These are phyloP conservation scores for Phytophthora lateralis DNA, from an alignment of 352 stramenopile genomes.

Conservation along the genomic window DNA sequence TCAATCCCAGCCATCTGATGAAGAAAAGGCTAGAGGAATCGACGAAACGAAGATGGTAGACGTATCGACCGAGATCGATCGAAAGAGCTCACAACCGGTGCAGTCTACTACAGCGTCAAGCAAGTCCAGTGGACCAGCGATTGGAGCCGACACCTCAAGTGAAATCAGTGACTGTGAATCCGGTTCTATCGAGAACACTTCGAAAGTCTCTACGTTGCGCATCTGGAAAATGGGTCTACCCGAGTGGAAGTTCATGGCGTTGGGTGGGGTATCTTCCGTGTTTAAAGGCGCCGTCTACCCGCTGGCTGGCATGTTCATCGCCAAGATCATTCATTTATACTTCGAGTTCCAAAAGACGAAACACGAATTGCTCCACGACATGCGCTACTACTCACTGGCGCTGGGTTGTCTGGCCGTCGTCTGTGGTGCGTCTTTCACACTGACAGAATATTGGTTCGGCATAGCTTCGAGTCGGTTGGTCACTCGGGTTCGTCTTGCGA, in stretches of 20 bases:
- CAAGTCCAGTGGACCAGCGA: constrained; percentile 13
- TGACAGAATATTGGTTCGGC: constrained; percentile 60
- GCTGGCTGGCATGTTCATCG: constrained; percentile 53
- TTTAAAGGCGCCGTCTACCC: constrained; percentile 57
- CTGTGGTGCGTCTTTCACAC: constrained; percentile 42
- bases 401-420: constrained; percentile 37
- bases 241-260: constrained; percentile 52
- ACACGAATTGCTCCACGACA: constrained; percentile 44
- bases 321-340: constrained; percentile 60
- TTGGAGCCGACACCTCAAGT: neutral
- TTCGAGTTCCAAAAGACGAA: constrained; percentile 46
- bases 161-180: constrained; percentile 5
- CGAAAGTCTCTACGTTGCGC: constrained; percentile 23
- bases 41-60: too few species aligned
- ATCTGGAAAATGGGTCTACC: constrained; percentile 55
- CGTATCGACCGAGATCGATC: neutral
- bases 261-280: constrained; percentile 44
- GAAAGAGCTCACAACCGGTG: neutral
- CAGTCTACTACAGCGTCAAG: neutral
- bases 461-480: constrained; percentile 56
- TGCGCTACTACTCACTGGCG: constrained; percentile 36
- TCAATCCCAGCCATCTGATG: constrained; percentile 17
- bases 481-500: constrained; percentile 42
- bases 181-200: neutral
- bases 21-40: neutral